Evolutionary conservation across 2,329 filamentous ascomycete species (phyloP).

Genomic region (Exutisphaerella laricina): DNA sequence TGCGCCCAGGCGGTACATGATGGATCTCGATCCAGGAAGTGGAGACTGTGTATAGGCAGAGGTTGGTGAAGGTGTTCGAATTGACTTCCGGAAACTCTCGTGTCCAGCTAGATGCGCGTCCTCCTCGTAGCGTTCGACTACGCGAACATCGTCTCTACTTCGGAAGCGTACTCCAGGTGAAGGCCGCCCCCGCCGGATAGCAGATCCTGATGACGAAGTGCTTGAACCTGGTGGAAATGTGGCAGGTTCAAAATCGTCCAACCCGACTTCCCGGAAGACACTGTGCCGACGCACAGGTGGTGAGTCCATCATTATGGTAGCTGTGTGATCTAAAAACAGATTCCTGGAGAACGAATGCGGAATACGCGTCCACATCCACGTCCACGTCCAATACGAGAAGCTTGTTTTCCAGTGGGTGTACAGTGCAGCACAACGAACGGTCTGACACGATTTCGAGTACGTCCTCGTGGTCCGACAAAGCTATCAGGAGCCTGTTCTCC

Average conservation of each 20-base stretch:
- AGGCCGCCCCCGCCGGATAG: conserved; percentile 8
- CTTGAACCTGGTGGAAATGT: not conserved
- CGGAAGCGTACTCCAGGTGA: conserved; percentile 23
- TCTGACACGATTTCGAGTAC: no score
- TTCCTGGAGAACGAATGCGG: not conserved
- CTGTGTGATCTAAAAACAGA: conserved; percentile 2
- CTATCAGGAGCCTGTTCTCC: no score
- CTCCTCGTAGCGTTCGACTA: conserved; percentile 20
- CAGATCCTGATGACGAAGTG: conserved; percentile 4
- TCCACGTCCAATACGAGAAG: conserved; percentile 4
- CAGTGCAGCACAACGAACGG: not conserved
- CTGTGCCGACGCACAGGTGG: conserved; percentile 5
- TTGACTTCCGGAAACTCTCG: conserved; percentile 1
- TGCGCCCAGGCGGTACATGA: conserved; percentile 26
- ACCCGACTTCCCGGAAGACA: conserved; percentile 7
- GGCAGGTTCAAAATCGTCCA: conserved; percentile 6
- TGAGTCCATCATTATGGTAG: not conserved
- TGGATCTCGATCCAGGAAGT: conserved; percentile 18
- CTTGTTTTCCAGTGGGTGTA: not conserved
- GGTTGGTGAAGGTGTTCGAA: conserved; percentile 3
- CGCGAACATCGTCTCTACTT: conserved; percentile 27
- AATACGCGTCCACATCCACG: not conserved
- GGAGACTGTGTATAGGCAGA: conserved; percentile 15
- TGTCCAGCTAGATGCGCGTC: conserved; percentile 9
- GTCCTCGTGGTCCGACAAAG: no score